Conservation (phyloP, 2,329 filamentous ascomycete genomes). For the Penicillium vulpinum region DNA sequence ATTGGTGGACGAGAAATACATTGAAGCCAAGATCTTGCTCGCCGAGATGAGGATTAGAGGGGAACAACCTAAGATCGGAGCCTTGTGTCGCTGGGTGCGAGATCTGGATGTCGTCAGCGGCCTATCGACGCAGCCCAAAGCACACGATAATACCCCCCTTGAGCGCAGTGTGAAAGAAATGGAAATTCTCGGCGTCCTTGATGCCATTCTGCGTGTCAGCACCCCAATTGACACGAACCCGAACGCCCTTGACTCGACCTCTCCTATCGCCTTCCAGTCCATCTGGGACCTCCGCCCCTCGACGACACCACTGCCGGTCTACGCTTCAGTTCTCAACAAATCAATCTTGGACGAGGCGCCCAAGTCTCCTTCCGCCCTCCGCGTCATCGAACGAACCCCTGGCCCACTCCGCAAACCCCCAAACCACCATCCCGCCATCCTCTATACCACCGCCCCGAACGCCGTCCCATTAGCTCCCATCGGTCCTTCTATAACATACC, state of each 20-base stretch:
- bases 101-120: conserved; percentile 69
- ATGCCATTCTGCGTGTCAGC: conserved; percentile 64
- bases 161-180: conserved; percentile 46
- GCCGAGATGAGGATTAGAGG: conserved; percentile 69
- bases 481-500: conserved; percentile 52
- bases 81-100: conserved; percentile 70
- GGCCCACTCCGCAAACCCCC: conserved; percentile 65
- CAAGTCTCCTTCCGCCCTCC: conserved; percentile 42
- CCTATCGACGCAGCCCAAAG: conserved; percentile 57
- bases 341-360: conserved; percentile 50
- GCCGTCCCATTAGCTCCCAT: conserved; percentile 54
- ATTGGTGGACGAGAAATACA: conserved; percentile 64
- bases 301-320: conserved; percentile 48
- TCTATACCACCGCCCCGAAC: conserved; percentile 62
- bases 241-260: conserved; percentile 34
- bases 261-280: conserved; percentile 59
- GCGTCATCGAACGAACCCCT: conserved; percentile 62
- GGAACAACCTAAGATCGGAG: conserved; percentile 66
- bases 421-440: conserved; percentile 65
- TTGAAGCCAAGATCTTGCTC: conserved; percentile 64
- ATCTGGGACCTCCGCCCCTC: conserved; percentile 60
- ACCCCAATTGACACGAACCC: conserved; percentile 57
- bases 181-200: conserved; percentile 61
- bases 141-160: conserved; percentile 28
- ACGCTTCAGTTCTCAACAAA: conserved; percentile 60